phyloP scores from a whole-genome alignment of 2,329 filamentous ascomycete genomes.

The Xenoacremonium recifei region DNA sequence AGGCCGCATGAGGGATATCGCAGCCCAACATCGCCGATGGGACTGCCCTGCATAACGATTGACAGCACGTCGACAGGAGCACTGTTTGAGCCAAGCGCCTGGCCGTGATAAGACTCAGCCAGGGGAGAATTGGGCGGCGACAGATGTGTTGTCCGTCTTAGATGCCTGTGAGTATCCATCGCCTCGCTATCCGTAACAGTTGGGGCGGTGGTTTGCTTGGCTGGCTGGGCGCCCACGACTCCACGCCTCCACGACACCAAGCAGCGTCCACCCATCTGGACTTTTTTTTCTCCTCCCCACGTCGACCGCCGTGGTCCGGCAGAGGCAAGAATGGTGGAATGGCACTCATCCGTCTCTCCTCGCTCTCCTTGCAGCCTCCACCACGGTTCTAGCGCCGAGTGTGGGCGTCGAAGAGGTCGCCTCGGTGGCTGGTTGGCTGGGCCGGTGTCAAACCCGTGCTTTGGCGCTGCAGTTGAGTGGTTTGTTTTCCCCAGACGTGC shows the following conservation, averaged over 20 bases:
- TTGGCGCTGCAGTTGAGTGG: conserved; percentile 29
- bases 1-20: conserved; percentile 20
- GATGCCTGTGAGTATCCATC: not conserved
- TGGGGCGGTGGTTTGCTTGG: no score
- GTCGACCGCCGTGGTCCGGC: conserved; percentile 11
- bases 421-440: conserved; percentile 17
- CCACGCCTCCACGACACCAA: no score
- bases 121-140: conserved; percentile 6
- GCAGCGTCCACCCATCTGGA: no score
- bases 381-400: conserved; percentile 12
- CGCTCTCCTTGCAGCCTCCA: conserved; percentile 15
- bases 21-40: conserved; percentile 26
- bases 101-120: conserved; percentile 5
- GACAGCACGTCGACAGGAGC: conserved; percentile 9
- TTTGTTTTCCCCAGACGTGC: conserved; percentile 29
- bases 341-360: conserved; percentile 2
- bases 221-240: not conserved
- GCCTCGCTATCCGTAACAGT: not conserved
- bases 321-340: no score
- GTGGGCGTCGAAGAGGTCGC: not conserved
- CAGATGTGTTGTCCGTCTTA: conserved; percentile 4
- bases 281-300: conserved; percentile 19
- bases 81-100: conserved; percentile 11
- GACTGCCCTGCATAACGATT: conserved; percentile 4
- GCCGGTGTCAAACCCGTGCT: conserved; percentile 8